Base-by-base conservation (phyloP, 2,329 filamentous ascomycete species). In the Pyricularia sp. region DNA sequence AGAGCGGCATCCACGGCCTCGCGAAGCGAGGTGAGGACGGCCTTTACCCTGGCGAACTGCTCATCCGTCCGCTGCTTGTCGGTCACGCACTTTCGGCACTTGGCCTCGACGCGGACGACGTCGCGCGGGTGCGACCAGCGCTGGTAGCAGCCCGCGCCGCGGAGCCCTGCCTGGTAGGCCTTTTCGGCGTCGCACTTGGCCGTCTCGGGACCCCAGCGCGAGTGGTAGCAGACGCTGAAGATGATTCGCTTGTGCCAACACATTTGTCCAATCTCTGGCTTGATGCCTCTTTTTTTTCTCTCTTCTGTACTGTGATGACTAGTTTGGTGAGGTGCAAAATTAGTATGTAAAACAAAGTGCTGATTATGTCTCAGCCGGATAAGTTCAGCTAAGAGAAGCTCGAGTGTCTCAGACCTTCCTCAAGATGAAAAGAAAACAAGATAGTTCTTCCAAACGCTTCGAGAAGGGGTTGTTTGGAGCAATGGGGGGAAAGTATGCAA, bases 81-180 rank as follows among this genome's bases (percentile, higher is more conserved):
- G 12, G 10, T 9, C 26, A 31, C 26, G 49, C 62, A 63, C 8
- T 31, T 19, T 9, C 6, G 44, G 49, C 62, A 63, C 26, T 16
- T 30, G 49, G 30, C 44, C 19, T 49, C 16, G 49, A 63, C 26
- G 26, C 49, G 44, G 28, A 63, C 28, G 8, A 63, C 44, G 62
- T 63, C 44, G 8, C 26, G 62, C 44, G 62, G 49, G 49, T 63
- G 62, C 19, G 62, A 63, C 62, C 44, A 63, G 26, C 49, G 62
- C 13, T 22, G 13, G 44, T 19, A 24, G 63, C 63, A 64, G 30
- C 33, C 61, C 9, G n/a, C n/a, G 2, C 16, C n/a, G 9, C 31
- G 19, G 33, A 40, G 35, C 3, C 61, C 61, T 19, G 30, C 28
- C 30, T 62, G 31, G 30, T 12, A 63, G 16, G 24, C 28, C 35